Evolutionary conservation across 352 stramenopile genomes (phyloP), one percentile per base, ranked within the genome.

Genomic region (Albugo candida): DNA sequence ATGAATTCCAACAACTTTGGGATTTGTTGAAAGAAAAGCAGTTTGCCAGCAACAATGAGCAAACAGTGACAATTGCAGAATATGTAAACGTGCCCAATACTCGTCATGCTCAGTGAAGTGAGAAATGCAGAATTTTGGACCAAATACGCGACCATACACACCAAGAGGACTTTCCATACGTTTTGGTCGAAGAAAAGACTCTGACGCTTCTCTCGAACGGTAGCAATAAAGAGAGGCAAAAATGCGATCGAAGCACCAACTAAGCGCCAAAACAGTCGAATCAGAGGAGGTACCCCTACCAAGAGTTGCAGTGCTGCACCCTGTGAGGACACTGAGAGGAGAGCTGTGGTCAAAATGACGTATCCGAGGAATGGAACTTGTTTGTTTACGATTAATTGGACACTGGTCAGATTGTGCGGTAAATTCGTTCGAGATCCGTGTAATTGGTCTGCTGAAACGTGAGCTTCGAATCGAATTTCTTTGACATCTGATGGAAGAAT

Each of bases 211-310:
- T 31, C 24, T 31, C 24, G 24, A 8, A 31, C 8, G 8, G 24
- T 31, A 8, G 8, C 56, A 67, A 12, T 55, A 14, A 10, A 45
- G 13, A 0, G 65, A 5, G 58, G 55, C 4, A 59, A 42, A 35
- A 76, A 67, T 16, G 60, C 47, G 4, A 70, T 13, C 2, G 64
- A 60, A 1, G 66, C 63, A 11, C 67, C 67, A 16, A 59, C 59
- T 41, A 71, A 49, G 31, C 67, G 64, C 67, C 67, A 80, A 35
- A 80, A 73, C 13, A 80, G 56, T 45, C 70, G 68, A 17, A 80
- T 52, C 19, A 80, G 45, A 4, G 63, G 64, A 18, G 64, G 60
- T 11, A 72, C 65, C 18, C 55, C 54, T 0, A 57, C 51, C 5
- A 76, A 60, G 40, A 70, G 46, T 17, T 70, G 51, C 1, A 76